A percentile compares a stretch with the other conserved stretches of the same genome.
Conservation (phyloP, 768 basidiomycete genomes). For the Coprinellus aureogranulatus region DNA sequence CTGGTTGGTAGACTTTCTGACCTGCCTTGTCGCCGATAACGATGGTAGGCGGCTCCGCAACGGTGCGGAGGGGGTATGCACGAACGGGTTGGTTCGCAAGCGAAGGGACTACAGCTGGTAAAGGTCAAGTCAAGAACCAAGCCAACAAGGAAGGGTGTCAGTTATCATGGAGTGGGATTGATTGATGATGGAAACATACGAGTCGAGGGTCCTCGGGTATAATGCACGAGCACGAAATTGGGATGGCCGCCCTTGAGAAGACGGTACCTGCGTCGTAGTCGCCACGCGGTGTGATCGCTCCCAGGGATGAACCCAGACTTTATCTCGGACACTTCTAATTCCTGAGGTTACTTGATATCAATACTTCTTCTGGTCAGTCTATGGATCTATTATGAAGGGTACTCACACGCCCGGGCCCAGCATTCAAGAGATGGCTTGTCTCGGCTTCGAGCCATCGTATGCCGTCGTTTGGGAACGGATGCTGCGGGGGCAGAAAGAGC, state of each 20-base stretch:
- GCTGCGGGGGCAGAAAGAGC: conserved; percentile 59
- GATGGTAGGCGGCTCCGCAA: conserved; percentile 66
- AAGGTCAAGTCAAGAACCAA: background rate
- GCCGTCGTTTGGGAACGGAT: conserved; percentile 71
- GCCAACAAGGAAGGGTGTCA: background rate
- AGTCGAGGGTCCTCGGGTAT: conserved; percentile 59
- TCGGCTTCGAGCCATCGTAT: conserved; percentile 76
- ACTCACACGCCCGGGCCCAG: conserved; percentile 53
- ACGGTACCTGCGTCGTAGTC: conserved; percentile 69
- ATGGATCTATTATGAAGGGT: conserved; percentile 1
- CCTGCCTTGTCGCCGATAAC: conserved; percentile 73
- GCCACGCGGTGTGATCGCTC: conserved; percentile 61
- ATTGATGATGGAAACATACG: conserved; percentile 46
- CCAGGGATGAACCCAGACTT: conserved; percentile 79
- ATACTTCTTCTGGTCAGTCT: background rate
- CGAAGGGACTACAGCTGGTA: conserved; percentile 56
- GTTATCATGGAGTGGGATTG: conserved; percentile 6
- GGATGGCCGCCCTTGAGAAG: conserved; percentile 71
- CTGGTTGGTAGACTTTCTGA: conserved; percentile 54
- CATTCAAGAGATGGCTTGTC: conserved; percentile 53
- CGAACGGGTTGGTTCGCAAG: conserved; percentile 63
- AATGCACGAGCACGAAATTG: conserved; percentile 74
- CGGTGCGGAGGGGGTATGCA: conserved; percentile 63
- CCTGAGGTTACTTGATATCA: conserved; percentile 38
- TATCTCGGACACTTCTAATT: conserved; percentile 72